Percentiles rank a stretch among this genome's conserved stretches.
Conservation (phyloP, 768 basidiomycete genomes). For the Agaricus sinodeliciosus region DNA sequence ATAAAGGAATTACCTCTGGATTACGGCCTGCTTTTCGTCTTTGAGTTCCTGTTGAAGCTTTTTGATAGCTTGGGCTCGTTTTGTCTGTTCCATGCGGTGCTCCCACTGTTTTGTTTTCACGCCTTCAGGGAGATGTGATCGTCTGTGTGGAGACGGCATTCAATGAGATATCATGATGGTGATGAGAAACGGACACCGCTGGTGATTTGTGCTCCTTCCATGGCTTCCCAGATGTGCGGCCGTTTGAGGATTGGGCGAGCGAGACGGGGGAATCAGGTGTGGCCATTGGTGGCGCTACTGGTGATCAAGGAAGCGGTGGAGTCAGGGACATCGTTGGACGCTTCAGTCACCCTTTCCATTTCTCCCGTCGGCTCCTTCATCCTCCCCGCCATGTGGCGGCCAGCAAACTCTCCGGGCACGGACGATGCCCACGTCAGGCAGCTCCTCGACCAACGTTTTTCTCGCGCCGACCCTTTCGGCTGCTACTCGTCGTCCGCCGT, state of each 20-base stretch:
- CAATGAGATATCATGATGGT: not conserved
- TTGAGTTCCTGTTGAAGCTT: constrained; percentile 67
- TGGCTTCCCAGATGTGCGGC: constrained; percentile 62
- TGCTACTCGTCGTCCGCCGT: constrained; percentile 39
- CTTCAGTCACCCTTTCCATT: not conserved
- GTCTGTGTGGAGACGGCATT: constrained; percentile 32
- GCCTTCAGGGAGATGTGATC: constrained; percentile 59
- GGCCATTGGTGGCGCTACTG: constrained; percentile 1
- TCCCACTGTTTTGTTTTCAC: constrained; percentile 64
- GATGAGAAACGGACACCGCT: constrained; percentile 35
- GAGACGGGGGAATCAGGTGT: constrained; percentile 18
- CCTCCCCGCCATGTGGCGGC: constrained; percentile 31
- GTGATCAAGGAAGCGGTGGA: not conserved
- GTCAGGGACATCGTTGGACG: constrained; percentile 1
- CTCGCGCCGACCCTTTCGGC: constrained; percentile 40
- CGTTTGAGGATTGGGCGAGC: constrained; percentile 54
- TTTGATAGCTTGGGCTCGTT: constrained; percentile 62
- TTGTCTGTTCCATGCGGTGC: constrained; percentile 62
- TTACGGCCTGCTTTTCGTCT: constrained; percentile 69
- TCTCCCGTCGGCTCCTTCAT: not conserved
- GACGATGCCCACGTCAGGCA: constrained; percentile 41
- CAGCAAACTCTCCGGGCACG: constrained; percentile 29
- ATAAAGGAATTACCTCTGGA: constrained; percentile 39
- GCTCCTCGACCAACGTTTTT: constrained; percentile 48
- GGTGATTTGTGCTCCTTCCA: constrained; percentile 54